Base-by-base conservation (phyloP, 2,329 filamentous ascomycete species). In the Calonectria pauciramosa region DNA sequence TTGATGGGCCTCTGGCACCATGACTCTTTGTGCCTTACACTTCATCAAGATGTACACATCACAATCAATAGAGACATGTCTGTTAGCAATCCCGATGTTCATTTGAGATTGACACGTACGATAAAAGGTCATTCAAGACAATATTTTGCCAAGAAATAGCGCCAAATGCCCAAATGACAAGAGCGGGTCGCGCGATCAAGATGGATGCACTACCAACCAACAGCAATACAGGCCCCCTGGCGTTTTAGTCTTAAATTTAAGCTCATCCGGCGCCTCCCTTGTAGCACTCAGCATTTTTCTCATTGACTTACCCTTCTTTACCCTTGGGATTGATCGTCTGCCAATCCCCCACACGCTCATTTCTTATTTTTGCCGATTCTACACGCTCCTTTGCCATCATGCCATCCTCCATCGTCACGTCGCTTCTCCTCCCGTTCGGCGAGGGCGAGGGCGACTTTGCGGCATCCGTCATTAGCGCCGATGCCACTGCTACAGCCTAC, bases 401-500 rank as follows among this genome's bases (percentile, higher is more conserved):
- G 36, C 13, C 36, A 16, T 76, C 71, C 14, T 70, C 75, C 16
- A 10, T 66, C 28, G 52, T 68, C 44, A 73, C 70, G 3, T 59
- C 73, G 7, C 30, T 75, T 28, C 73, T 72, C 28, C n/a, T 75
- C 16, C 26, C 28, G 8, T 41, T 41, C 36, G 9, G 9, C 2
- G 44, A 38, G 16, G 32, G 63, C 9, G 13, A 34, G 14, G 10
- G 34, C 6, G 1, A 16, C n/a, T 36, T 73, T 6, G 47, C 66
- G 14, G 70, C 64, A 13, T 51, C 71, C 28, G 73, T 75, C 30
- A 20, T 76, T 18, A 36, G 44, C 16, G 75, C 36, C 14, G 64
- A 71, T 6, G 41, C 73, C 41, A 69, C 73, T 1, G 73, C 75
- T 4, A 75, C 73, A 1, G 73, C 73, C 0, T 76, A 73, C 28